Percentiles rank a stretch among this genome's conserved stretches.
phyloP scores from a whole-genome alignment of 2,329 filamentous ascomycete species.

The Aspergillus texensis region DNA sequence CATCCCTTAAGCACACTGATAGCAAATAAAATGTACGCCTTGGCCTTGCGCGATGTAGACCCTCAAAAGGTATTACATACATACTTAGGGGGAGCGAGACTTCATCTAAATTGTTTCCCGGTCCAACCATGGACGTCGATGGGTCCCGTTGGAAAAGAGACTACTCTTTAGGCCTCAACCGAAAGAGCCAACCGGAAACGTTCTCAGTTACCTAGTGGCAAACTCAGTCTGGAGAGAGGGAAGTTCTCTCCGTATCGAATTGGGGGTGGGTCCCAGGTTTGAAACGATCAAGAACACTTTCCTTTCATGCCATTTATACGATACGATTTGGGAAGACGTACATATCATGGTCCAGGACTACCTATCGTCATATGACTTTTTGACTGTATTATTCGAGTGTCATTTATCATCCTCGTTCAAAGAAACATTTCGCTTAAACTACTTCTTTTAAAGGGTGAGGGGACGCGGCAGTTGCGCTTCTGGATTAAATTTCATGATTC shows the following conservation, averaged over 20 bases:
- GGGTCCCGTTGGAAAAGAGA: not conserved
- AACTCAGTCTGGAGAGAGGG: not conserved
- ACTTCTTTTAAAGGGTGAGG: too few species aligned
- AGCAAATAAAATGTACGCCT: not conserved
- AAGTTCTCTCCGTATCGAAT: not conserved
- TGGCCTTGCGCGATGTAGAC: not conserved
- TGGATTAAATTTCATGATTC: too few species aligned
- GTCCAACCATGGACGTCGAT: not conserved
- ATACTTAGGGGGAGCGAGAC: not conserved
- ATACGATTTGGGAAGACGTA: not conserved
- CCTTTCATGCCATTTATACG: too few species aligned
- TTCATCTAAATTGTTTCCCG: not conserved
- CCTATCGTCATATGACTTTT: not conserved
- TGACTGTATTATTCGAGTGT: not conserved
- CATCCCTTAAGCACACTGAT: not conserved
- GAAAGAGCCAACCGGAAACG: not conserved
- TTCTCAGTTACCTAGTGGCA: not conserved
- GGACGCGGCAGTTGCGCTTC: too few species aligned
- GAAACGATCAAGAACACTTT: not conserved
- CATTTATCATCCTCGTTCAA: too few species aligned
- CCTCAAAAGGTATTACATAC: not conserved
- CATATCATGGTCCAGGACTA: not conserved
- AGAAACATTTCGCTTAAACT: too few species aligned
- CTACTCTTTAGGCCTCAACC: not conserved
- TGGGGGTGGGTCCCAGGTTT: not conserved